These are phyloP conservation scores for Talaromyces sp. DNA, from an alignment of 2,329 filamentous ascomycete species.

Conservation along the genomic window DNA sequence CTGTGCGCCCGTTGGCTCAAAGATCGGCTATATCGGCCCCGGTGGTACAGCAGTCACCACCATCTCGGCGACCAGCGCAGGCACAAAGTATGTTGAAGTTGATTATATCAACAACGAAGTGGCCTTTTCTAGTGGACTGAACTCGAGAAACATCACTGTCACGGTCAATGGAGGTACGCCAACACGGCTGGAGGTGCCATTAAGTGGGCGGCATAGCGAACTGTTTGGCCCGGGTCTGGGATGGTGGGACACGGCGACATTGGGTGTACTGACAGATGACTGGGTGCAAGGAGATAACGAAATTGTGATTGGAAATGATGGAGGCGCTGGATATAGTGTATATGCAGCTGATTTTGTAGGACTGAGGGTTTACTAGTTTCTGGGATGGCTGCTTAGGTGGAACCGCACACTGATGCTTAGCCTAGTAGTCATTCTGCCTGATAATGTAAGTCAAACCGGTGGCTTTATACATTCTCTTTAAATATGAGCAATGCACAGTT, in stretches of 20 bases:
- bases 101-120: slow-evolving; percentile 55
- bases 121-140: slow-evolving; percentile 43
- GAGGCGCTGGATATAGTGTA: slow-evolving; percentile 24
- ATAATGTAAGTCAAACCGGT: not conserved
- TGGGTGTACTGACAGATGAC: slow-evolving; percentile 46
- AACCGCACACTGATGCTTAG: not conserved
- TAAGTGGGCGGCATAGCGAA: slow-evolving; percentile 38
- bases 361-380: slow-evolving; percentile 25
- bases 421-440: not conserved
- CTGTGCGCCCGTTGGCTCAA: slow-evolving; percentile 45
- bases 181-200: slow-evolving; percentile 50
- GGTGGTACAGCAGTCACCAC: slow-evolving; percentile 33
- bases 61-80: slow-evolving; percentile 34
- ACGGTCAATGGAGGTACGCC: slow-evolving; percentile 43
- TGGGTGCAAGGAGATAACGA: slow-evolving; percentile 44
- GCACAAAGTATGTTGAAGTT: slow-evolving; percentile 42
- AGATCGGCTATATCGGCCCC: slow-evolving; percentile 40
- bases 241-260: slow-evolving; percentile 50
- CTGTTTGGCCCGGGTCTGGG: slow-evolving; percentile 43
- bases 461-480: too few relatives aligned
- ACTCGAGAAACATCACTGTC: slow-evolving; percentile 51
- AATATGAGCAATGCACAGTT: not conserved
- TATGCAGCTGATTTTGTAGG: slow-evolving; percentile 39
- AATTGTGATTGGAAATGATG: slow-evolving; percentile 34
- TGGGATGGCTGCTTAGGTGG: not conserved